Evolutionary conservation across 768 basidiomycete genomes (phyloP).

Genomic region (Xerocomellus dryophilus): DNA sequence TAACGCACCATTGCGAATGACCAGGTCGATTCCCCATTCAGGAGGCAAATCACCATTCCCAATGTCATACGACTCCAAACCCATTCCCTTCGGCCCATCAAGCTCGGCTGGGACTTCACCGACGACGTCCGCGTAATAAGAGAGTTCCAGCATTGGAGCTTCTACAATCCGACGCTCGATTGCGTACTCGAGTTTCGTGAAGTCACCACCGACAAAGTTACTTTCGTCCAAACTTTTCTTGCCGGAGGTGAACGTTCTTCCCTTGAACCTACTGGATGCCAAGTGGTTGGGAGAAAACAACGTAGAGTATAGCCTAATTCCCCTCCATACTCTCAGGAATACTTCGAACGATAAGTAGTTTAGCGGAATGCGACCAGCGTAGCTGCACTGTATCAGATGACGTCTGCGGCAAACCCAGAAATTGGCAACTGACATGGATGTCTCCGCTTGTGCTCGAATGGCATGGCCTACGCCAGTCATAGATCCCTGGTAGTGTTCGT

Average conservation of each 20-base stretch:
- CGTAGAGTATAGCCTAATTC: slow-evolving; percentile 42
- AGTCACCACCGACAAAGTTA: slow-evolving; percentile 54
- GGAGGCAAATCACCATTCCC: slow-evolving; percentile 87
- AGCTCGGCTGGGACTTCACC: slow-evolving; percentile 61
- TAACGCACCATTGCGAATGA: slow-evolving; percentile 69
- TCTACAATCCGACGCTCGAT: slow-evolving; percentile 82
- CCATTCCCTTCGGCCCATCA: slow-evolving; percentile 29
- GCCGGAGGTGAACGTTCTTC: background rate
- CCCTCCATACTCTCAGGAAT: slow-evolving; percentile 55
- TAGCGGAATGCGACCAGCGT: slow-evolving; percentile 25
- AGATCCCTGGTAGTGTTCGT: slow-evolving; percentile 67
- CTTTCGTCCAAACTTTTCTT: slow-evolving; percentile 47
- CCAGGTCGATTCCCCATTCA: slow-evolving; percentile 90
- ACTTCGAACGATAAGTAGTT: slow-evolving; percentile 38
- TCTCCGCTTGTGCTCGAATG: slow-evolving; percentile 54
- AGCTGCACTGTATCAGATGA: slow-evolving; percentile 19
- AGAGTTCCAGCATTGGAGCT: slow-evolving; percentile 69
- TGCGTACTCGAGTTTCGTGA: slow-evolving; percentile 73
- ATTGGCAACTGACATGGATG: slow-evolving; percentile 31
- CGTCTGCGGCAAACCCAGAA: background rate
- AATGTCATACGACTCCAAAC: slow-evolving; percentile 56
- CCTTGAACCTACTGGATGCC: background rate
- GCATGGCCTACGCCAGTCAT: slow-evolving; percentile 66
- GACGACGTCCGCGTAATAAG: slow-evolving; percentile 83
- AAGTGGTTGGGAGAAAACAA: slow-evolving; percentile 29